Base-by-base conservation (phyloP, 768 basidiomycete species). In the Mycena polygramma region DNA sequence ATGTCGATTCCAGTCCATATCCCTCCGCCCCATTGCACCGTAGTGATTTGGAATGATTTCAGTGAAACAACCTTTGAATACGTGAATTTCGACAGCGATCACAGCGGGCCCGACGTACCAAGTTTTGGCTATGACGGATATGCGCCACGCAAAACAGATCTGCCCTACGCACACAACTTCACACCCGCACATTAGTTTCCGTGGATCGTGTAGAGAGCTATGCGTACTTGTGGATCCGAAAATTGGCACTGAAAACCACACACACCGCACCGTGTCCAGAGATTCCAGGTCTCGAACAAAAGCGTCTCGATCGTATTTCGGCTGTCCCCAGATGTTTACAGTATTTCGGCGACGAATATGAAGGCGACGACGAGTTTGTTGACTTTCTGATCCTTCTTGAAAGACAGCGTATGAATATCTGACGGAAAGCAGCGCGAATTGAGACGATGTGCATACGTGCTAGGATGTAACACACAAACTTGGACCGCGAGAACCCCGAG, bases 141-240 rank as follows among this genome's bases (percentile, higher is more conserved):
- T 75, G 17, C 76, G 75, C 58, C 73, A 77, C 0, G 76, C 75
- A 52, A 74, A 77, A 61, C 75, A 77, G 9, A 74, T 17, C 36
- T 77, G 76, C 4, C 73, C 74, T 15, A 73, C 62, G 54, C 59
- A 70, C 22, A 72, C 71, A 39, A 75, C 76, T 77, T 17, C 7
- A 49, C 15, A 24, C 35, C 7, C 36, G 24, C 17, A 35, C 19
- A 41, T 55, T 26, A 71, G 51, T 41, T 13, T 1, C 39, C 58
- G 7, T 15, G 14, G 35, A n/a, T 15, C 52, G 41, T 20, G 10
- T 22, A 41, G 49, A 30, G 13, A 41, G 4, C 39, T 7, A 39
- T 14, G 14, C 69, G n/a, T 57, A 75, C 74, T 71, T 6, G 63
- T 46, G 30, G 68, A 72, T 0, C 70, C 72, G 39, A 75, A 46